Conservation (phyloP, 495 filamentous ascomycete species). For the Lophiostoma macrostomum region DNA sequence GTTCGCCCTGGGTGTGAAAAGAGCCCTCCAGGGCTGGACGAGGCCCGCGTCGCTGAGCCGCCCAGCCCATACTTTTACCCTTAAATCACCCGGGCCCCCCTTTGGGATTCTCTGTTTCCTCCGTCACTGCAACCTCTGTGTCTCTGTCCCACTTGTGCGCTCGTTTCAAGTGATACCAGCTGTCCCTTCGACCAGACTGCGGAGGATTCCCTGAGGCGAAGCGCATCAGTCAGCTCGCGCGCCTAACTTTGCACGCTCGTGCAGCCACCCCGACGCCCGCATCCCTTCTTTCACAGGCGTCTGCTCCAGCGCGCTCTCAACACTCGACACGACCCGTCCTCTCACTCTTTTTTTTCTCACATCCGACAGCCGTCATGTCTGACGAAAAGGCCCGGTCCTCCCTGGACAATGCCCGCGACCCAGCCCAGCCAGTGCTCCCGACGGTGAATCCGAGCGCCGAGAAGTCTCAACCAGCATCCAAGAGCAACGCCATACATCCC, state of each 20-base stretch:
- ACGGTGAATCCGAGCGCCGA: conserved; percentile 71
- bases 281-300: conserved; percentile 1
- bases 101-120: no score
- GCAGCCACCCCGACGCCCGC: neutral
- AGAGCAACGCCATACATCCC: conserved; percentile 69
- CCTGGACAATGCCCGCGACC: conserved; percentile 59
- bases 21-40: no score
- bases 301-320: neutral
- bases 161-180: no score
- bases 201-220: conserved; percentile 15
- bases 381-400: conserved; percentile 76
- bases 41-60: no score
- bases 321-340: neutral
- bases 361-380: conserved; percentile 46
- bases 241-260: conserved; percentile 1
- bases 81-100: no score
- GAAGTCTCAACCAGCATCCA: conserved; percentile 55
- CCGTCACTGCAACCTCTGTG: neutral
- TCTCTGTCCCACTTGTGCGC: no score
- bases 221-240: conserved; percentile 15
- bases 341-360: conserved; percentile 12
- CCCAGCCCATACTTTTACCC: no score
- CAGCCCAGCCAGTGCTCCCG: conserved; percentile 65
- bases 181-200: neutral
- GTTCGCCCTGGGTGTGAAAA: no score